These are phyloP conservation scores for Corymbia calophylla DNA, from an alignment of 441 rosid species.

Conservation along the genomic window DNA sequence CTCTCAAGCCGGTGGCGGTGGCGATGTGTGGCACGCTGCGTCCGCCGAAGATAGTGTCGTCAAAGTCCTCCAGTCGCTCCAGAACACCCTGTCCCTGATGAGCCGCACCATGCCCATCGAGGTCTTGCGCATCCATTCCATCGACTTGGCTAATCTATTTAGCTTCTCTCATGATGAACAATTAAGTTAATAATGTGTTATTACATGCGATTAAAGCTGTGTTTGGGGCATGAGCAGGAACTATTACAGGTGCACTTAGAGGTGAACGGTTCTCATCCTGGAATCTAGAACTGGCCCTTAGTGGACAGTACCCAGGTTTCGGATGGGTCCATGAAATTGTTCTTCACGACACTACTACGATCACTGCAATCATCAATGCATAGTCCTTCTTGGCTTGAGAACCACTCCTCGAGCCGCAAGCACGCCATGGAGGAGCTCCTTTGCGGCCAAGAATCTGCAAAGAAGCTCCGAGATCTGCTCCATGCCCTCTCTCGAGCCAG, in stretches of 20 bases:
- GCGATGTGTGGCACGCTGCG: not conserved
- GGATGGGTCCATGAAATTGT: too few species aligned
- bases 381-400: slow-evolving; percentile 2
- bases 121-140: slow-evolving; percentile 5
- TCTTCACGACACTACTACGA: too few species aligned
- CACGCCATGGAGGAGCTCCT: slow-evolving; percentile 29
- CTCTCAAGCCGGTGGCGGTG: not conserved
- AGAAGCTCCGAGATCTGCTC: slow-evolving; percentile 12
- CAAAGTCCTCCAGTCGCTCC: slow-evolving; percentile 26
- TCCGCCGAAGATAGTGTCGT: slow-evolving; percentile 21
- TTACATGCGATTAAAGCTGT: too few species aligned
- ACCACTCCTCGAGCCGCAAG: not conserved
- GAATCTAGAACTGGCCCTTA: too few species aligned
- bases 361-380: not conserved
- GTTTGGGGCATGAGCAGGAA: too few species aligned
- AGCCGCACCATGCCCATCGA: slow-evolving; percentile 10
- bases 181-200: too few species aligned
- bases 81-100: slow-evolving; percentile 27
- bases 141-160: too few species aligned
- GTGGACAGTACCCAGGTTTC: too few species aligned
- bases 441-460: slow-evolving; percentile 27
- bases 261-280: too few species aligned
- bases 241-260: too few species aligned
- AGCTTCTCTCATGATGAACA: too few species aligned
- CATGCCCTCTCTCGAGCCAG: not conserved